phyloP scores from a whole-genome alignment of 2,329 filamentous ascomycete species.

The Aspergillus sp. region DNA sequence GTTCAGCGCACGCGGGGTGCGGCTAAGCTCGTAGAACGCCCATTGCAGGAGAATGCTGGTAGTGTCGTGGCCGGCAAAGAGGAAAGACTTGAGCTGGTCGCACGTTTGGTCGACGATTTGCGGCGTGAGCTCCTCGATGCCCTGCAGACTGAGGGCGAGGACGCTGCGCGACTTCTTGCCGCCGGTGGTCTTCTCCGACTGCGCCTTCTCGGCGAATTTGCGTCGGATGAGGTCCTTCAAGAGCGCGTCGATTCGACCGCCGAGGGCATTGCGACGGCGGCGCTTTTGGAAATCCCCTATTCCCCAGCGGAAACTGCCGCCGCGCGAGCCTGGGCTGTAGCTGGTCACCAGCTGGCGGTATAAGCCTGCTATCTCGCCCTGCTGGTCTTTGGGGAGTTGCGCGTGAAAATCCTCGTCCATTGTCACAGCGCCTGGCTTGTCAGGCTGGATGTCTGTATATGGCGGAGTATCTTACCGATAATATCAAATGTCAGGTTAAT shows the following conservation, averaged over 20 bases:
- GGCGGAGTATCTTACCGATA: conserved; percentile 15
- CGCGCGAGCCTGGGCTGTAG: conserved; percentile 1
- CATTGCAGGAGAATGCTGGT: conserved; percentile 12
- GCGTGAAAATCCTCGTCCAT: conserved; percentile 15
- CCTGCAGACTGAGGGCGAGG: conserved; percentile 8
- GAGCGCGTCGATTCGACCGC: conserved; percentile 3
- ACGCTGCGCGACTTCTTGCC: conserved; percentile 4
- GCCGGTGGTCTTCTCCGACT: background rate
- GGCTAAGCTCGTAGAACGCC: conserved; percentile 13
- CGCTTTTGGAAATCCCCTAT: background rate
- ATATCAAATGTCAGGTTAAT: conserved; percentile 23
- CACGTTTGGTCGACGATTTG: conserved; percentile 7
- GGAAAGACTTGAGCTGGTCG: conserved; percentile 20
- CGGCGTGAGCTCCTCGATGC: background rate
- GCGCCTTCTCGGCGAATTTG: conserved; percentile 4
- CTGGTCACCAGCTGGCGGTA: conserved; percentile 12
- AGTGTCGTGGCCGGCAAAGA: conserved; percentile 20
- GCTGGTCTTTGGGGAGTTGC: conserved; percentile 8
- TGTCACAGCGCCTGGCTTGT: conserved; percentile 7
- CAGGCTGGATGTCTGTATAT: background rate
- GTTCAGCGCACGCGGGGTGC: conserved; percentile 17
- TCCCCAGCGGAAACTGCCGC: background rate
- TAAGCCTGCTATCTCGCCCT: conserved; percentile 12
- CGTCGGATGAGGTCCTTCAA: conserved; percentile 2
- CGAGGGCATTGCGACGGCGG: conserved; percentile 2